Conservation (phyloP, 2,329 filamentous ascomycete genomes). For the Fusarium nanum region DNA sequence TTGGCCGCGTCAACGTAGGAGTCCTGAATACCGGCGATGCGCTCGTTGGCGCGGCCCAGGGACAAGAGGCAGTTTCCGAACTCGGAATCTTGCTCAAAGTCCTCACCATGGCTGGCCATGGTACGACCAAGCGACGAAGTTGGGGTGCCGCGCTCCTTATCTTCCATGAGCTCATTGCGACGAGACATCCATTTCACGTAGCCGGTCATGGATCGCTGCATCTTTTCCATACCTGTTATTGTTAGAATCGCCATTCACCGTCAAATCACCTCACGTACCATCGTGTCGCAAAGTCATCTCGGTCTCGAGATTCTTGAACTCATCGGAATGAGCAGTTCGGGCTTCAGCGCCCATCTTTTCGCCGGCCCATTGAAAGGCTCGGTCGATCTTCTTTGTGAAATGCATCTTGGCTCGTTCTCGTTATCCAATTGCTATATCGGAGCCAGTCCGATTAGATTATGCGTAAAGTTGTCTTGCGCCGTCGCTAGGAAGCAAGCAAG, state of each 20-base stretch:
- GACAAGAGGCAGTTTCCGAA: constrained; percentile 87
- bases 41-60: constrained; percentile 87
- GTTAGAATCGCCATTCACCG: constrained; percentile 16
- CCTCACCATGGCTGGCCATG: constrained; percentile 90
- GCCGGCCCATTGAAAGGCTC: constrained; percentile 97
- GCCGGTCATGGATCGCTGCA: constrained; percentile 85
- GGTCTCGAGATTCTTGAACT: constrained; percentile 89
- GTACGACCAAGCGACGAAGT: constrained; percentile 82
- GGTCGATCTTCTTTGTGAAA: constrained; percentile 87
- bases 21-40: constrained; percentile 86
- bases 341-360: constrained; percentile 95
- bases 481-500: constrained; percentile 21
- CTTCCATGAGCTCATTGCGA: constrained; percentile 80
- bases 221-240: constrained; percentile 81
- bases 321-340: constrained; percentile 87
- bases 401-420: constrained; percentile 56
- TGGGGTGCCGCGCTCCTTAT: constrained; percentile 87
- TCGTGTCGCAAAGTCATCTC: constrained; percentile 93
- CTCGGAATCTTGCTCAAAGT: constrained; percentile 90
- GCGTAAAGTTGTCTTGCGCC: constrained; percentile 28
- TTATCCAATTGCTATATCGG: constrained; percentile 30
- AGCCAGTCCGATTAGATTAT: constrained; percentile 41
- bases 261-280: constrained; percentile 64
- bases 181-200: constrained; percentile 92
- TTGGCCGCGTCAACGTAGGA: constrained; percentile 82